Evolutionary conservation across 495 filamentous ascomycete species (phyloP), one percentile per base, ranked within the genome.

Genomic region (Polyplosphaeria fusca): DNA sequence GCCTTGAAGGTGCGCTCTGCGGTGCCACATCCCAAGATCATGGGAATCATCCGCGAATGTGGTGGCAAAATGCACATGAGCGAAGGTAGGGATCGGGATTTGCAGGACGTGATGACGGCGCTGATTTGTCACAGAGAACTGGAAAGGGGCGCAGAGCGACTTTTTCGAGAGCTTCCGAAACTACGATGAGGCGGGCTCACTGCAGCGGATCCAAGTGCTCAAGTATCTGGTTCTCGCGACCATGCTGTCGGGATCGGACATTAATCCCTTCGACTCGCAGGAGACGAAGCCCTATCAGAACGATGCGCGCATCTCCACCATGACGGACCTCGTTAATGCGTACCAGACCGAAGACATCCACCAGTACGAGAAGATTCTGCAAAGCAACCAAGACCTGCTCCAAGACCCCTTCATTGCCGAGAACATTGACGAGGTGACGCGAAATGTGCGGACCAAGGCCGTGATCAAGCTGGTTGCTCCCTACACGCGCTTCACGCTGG

Each of bases 61-160:
- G 94, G 93, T 61, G 93, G 93, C 56, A 98, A 98, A 76, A 98
- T 98, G 93, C 91, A 98, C 72, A 96, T 98, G 94, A 95, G 89
- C 67, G 93, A 98, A 76, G 77, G 75, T 74, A 64, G 50, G 61
- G 20, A 40, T n/a, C 12, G 16, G 35, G 37, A 37, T 14, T 19
- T 27, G 37, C 13, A 16, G 46, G 43, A 44, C 28, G 22, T 35
- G 55, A 48, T 30, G 27, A 2, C 23, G 38, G 26, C 42, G 26
- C 55, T 60, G 47, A 54, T 20, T n/a, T 39, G 26, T 28, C 14
- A 24, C 61, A 79, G 93, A 97, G 74, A 96, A 96, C 71, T 98
- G 93, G 93, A 88, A 95, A 71, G 88, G 90, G 54, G 93, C 93
- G 3, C 92, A 96, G 68, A 91, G 84, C 60, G 94, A 96, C 71